Evolutionary conservation across 2,329 filamentous ascomycete species (phyloP), one percentile per base, ranked within the genome.

Genomic region (Xylariomycetidae sp.): DNA sequence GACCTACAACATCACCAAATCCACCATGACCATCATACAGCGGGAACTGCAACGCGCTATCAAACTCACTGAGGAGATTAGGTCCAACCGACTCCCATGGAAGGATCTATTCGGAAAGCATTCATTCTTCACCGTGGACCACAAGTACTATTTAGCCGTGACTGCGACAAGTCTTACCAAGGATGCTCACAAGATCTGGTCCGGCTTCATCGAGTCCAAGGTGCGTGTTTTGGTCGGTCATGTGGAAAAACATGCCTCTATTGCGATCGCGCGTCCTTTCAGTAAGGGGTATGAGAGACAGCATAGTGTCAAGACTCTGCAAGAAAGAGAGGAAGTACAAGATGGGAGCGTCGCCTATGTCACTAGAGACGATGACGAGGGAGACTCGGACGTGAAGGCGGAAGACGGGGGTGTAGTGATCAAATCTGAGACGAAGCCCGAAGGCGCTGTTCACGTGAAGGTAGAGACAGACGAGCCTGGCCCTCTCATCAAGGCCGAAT

Each of bases 121-220:
- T 61, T 85, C 81, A 0, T 98, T 98, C 62, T 98, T 98, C 63
- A 94, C 89, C 0, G 62, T 79, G 25, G 88, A 85, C 44, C 95
- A 94, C 69, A 95, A 94, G 59, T 96, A 97, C 59, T 98, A 97
- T 58, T 78, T 98, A 34, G 87, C 84, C 33, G 82, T 98, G 36
- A 83, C 89, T 30, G 80, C 88, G 12, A 82, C 87, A 2, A 89
- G 87, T 58, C 85, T 77, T 40, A 85, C 80, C 19, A 88, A 89
- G 55, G 88, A 95, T 48, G 80, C 84, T 2, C 85, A 94, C 53
- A 82, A 87, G 34, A 74, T 82, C 3, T 97, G 90, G 87, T 87
- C 86, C 13, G 92, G 92, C 25, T 80, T 90, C 33, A 87, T 98
- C 4, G 88, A 97, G 60, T 96, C 92, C 12, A 96, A 94, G 61